phyloP scores from a whole-genome alignment of 345 rosid genomes.

The Trapa incisa region DNA sequence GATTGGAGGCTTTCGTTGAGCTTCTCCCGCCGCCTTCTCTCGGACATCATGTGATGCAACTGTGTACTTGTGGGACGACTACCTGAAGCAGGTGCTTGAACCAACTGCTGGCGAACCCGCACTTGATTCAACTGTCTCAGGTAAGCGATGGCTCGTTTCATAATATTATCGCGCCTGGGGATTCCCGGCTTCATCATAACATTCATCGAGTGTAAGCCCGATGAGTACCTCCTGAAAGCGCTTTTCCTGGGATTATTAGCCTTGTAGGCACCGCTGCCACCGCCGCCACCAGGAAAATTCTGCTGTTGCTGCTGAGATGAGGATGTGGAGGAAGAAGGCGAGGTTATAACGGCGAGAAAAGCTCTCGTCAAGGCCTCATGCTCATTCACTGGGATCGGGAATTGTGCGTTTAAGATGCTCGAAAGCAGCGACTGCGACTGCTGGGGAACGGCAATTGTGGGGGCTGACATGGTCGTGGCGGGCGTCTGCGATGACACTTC shows the following conservation, averaged over 20 bases:
- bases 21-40: constrained; percentile 80
- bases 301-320: constrained; percentile 19
- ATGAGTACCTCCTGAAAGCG: constrained; percentile 39
- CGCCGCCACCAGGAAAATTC: constrained; percentile 2
- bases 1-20: constrained; percentile 71
- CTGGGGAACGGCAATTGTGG: constrained; percentile 3
- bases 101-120: constrained; percentile 23
- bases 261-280: neutral
- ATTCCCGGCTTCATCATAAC: constrained; percentile 7
- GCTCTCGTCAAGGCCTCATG: constrained; percentile 49
- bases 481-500: neutral
- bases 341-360: constrained; percentile 49
- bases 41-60: constrained; percentile 81
- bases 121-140: constrained; percentile 23
- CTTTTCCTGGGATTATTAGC: constrained; percentile 7
- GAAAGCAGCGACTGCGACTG: constrained; percentile 26
- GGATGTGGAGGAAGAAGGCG: constrained; percentile 37
- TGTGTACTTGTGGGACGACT: constrained; percentile 39
- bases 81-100: constrained; percentile 3
- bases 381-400: constrained; percentile 32
- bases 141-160: constrained; percentile 39
- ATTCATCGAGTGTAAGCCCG: neutral
- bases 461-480: neutral
- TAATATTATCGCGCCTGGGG: constrained; percentile 25
- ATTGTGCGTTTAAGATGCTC: constrained; percentile 12